Conservation (phyloP, 1,139 yeast species). For the Komagataea norvegica region DNA sequence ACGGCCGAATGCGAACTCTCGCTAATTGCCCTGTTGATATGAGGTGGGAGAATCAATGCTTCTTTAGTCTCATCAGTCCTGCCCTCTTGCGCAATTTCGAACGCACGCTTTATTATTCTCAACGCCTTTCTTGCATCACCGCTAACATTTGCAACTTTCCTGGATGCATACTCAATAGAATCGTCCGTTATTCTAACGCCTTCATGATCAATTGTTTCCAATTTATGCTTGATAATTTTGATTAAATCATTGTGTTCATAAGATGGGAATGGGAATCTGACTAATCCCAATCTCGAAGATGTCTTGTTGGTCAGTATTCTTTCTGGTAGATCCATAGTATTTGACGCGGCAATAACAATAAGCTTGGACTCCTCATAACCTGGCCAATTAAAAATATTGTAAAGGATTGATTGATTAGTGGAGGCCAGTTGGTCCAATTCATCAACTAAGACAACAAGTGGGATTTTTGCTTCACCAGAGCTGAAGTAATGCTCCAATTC, state of each 20-base stretch:
- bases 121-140: slow-evolving; percentile 97
- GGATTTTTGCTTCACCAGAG: slow-evolving; percentile 30
- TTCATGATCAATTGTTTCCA: too few species aligned
- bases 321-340: slow-evolving; percentile 97
- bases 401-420: slow-evolving; percentile 82
- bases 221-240: slow-evolving; percentile 60
- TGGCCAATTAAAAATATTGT: slow-evolving; percentile 98
- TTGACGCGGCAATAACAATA: slow-evolving; percentile 89
- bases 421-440: slow-evolving; percentile 91
- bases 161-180: slow-evolving; percentile 86
- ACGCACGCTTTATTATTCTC: slow-evolving; percentile 84
- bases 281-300: slow-evolving; percentile 84
- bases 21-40: slow-evolving; percentile 70
- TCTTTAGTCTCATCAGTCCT: slow-evolving; percentile 32
- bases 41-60: slow-evolving; percentile 59
- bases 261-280: slow-evolving; percentile 84
- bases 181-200: slow-evolving; percentile 50
- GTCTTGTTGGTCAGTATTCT: slow-evolving; percentile 81
- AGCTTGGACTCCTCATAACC: slow-evolving; percentile 73
- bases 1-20: slow-evolving; percentile 79
- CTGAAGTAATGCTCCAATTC: slow-evolving; percentile 51
- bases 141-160: slow-evolving; percentile 92
- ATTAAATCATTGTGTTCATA: slow-evolving; percentile 78
- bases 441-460: slow-evolving; percentile 78
- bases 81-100: slow-evolving; percentile 58